Evolutionary conservation across 108 stramenopile species (phyloP).

Genomic region (Skeletonema tropicum): DNA sequence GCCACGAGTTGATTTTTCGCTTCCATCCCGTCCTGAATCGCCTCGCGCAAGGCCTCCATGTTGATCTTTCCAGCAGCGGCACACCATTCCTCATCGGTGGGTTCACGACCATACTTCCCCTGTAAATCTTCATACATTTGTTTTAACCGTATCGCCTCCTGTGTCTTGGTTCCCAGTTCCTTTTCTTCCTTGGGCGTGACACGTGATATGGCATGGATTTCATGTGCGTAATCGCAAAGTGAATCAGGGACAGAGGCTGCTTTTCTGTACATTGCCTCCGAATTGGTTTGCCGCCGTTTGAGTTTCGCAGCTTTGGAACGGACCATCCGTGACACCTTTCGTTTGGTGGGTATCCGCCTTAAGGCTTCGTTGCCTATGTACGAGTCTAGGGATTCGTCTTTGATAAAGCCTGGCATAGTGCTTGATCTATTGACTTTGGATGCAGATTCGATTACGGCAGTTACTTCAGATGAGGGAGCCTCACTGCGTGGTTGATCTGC

Average conservation of each 20-base stretch:
- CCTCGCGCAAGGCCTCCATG: conserved; percentile 65
- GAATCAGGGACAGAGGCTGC: conserved; percentile 77
- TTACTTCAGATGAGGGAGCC: neutral
- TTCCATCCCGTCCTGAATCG: conserved; percentile 74
- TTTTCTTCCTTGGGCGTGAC: conserved; percentile 80
- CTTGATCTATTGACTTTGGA: conserved; percentile 49
- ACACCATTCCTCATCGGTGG: conserved; percentile 90
- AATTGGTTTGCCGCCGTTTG: conserved; percentile 26
- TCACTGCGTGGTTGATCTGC: neutral
- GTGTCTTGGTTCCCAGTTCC: conserved; percentile 76
- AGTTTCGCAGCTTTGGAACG: conserved; percentile 41
- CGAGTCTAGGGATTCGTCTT: conserved; percentile 17
- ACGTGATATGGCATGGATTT: conserved; percentile 68
- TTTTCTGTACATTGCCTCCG: conserved; percentile 61
- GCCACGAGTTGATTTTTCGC: conserved; percentile 85
- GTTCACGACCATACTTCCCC: conserved; percentile 64
- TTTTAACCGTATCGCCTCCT: conserved; percentile 78
- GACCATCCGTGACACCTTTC: conserved; percentile 29
- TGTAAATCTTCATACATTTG: conserved; percentile 56
- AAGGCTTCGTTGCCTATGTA: conserved; percentile 8
- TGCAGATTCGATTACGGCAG: neutral
- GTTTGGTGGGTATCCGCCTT: conserved; percentile 11
- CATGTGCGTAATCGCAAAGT: conserved; percentile 67
- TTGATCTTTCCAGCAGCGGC: conserved; percentile 81
- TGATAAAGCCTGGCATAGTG: conserved; percentile 81